Conservation (phyloP, 352 stramenopile genomes). For the Phytophthora aleatoria region DNA sequence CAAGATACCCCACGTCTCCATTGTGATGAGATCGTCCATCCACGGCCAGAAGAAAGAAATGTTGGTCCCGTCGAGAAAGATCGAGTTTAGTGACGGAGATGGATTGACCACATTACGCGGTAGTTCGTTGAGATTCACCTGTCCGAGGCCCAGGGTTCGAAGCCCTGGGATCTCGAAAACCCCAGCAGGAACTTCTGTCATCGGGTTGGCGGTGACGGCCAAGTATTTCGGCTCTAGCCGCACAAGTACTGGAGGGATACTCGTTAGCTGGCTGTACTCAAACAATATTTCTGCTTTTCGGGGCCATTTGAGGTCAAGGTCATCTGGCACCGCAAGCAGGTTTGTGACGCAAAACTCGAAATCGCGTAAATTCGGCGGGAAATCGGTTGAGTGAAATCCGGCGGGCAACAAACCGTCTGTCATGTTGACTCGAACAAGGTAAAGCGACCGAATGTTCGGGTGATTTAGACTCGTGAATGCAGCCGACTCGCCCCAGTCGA, state of each 20-base stretch:
- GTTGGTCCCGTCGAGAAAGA: neutral
- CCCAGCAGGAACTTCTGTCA: conserved; percentile 17
- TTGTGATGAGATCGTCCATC: conserved; percentile 5
- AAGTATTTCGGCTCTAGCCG: conserved; percentile 23
- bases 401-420: conserved; percentile 2
- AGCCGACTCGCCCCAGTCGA: neutral
- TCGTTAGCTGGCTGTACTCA: conserved; percentile 22
- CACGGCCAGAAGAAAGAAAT: conserved; percentile 13
- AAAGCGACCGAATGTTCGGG: neutral
- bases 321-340: conserved; percentile 30
- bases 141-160: conserved; percentile 11
- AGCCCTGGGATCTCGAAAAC: conserved; percentile 21
- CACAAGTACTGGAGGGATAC: conserved; percentile 15
- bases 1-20: neutral
- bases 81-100: neutral
- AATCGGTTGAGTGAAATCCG: conserved; percentile 35
- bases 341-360: conserved; percentile 52
- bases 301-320: conserved; percentile 44
- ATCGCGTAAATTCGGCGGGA: conserved; percentile 35
- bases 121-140: conserved; percentile 17
- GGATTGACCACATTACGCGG: conserved; percentile 18
- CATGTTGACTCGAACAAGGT: neutral
- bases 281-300: conserved; percentile 14
- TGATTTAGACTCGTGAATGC: neutral
- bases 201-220: conserved; percentile 27